Conservation (phyloP, 345 rosid species). For the Populus pruinosa region DNA sequence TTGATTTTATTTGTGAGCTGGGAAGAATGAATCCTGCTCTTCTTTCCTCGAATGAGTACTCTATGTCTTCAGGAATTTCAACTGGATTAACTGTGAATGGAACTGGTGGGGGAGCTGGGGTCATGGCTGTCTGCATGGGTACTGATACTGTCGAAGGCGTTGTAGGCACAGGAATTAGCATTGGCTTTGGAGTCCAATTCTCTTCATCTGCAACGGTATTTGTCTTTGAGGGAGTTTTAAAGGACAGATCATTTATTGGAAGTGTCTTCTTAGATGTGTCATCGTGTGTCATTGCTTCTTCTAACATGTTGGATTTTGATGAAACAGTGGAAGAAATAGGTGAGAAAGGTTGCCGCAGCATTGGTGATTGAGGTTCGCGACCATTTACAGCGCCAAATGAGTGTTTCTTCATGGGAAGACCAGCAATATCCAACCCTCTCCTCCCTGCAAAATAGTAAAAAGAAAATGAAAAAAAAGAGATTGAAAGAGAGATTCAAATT, state of each 20-base stretch:
- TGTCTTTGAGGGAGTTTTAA: slow-evolving; percentile 54
- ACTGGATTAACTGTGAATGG: slow-evolving; percentile 26
- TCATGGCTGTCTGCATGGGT: slow-evolving; percentile 69
- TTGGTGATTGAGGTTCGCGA: slow-evolving; percentile 56
- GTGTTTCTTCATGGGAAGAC: slow-evolving; percentile 53
- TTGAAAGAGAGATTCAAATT: background rate
- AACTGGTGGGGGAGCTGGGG: slow-evolving; percentile 50
- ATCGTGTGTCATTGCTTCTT: slow-evolving; percentile 16
- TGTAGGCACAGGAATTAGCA: slow-evolving; percentile 47
- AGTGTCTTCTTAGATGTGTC: slow-evolving; percentile 34
- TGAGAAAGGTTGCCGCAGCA: slow-evolving; percentile 82
- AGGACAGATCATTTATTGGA: slow-evolving; percentile 27
- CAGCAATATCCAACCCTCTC: slow-evolving; percentile 41
- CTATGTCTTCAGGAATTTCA: slow-evolving; percentile 47
- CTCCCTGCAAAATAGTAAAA: slow-evolving; percentile 9
- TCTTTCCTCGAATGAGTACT: slow-evolving; percentile 85
- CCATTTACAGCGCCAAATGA: slow-evolving; percentile 46
- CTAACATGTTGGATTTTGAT: slow-evolving; percentile 40
- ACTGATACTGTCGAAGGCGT: slow-evolving; percentile 70
- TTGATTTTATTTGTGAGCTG: slow-evolving; percentile 29
- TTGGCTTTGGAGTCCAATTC: slow-evolving; percentile 59
- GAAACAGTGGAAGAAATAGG: slow-evolving; percentile 57
- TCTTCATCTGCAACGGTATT: slow-evolving; percentile 43
- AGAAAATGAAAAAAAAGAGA: background rate
- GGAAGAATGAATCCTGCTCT: slow-evolving; percentile 73